Percentiles rank a stretch among this genome's conserved stretches.
Evolutionary conservation across 2,329 filamentous ascomycete genomes (phyloP).

Genomic region (Nothophoma quercina): DNA sequence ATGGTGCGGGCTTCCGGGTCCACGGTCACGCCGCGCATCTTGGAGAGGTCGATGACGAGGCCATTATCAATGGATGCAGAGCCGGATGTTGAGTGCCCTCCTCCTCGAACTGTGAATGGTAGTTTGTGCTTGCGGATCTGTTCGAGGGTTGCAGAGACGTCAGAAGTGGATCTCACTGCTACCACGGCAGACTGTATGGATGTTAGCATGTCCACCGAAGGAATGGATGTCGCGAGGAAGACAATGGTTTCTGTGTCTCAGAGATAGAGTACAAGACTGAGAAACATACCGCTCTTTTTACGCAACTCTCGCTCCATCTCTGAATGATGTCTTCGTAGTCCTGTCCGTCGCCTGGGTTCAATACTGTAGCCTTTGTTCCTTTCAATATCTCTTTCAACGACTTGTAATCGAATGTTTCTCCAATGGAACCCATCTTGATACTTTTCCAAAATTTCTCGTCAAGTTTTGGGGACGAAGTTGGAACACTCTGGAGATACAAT

Average conservation of each 20-base stretch:
- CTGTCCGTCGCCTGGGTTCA: constrained; percentile 21
- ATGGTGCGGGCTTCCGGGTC: constrained; percentile 56
- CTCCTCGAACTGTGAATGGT: constrained; percentile 62
- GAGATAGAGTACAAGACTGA: no score
- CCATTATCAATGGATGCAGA: constrained; percentile 60
- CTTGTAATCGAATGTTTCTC: constrained; percentile 22
- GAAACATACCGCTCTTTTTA: constrained; percentile 24
- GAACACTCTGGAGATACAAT: no score
- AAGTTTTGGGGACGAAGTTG: background rate
- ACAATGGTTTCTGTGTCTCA: no score
- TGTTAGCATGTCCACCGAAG: background rate
- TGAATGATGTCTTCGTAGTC: constrained; percentile 24
- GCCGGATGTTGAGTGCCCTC: constrained; percentile 64
- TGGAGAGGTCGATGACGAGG: constrained; percentile 63
- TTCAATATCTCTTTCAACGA: constrained; percentile 29
- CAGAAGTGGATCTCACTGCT: constrained; percentile 21
- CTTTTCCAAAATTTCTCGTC: no score
- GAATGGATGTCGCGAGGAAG: no score
- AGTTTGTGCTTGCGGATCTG: constrained; percentile 42
- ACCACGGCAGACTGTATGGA: constrained; percentile 3
- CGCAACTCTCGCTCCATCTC: constrained; percentile 25
- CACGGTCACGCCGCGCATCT: constrained; percentile 60
- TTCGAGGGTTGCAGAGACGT: constrained; percentile 28
- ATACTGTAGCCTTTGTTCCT: constrained; percentile 16
- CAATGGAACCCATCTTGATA: constrained; percentile 19